Percentiles rank a stretch among this genome's conserved stretches.
Evolutionary conservation across 2,329 filamentous ascomycete genomes (phyloP).

Genomic region (Ophiostoma australiae): DNA sequence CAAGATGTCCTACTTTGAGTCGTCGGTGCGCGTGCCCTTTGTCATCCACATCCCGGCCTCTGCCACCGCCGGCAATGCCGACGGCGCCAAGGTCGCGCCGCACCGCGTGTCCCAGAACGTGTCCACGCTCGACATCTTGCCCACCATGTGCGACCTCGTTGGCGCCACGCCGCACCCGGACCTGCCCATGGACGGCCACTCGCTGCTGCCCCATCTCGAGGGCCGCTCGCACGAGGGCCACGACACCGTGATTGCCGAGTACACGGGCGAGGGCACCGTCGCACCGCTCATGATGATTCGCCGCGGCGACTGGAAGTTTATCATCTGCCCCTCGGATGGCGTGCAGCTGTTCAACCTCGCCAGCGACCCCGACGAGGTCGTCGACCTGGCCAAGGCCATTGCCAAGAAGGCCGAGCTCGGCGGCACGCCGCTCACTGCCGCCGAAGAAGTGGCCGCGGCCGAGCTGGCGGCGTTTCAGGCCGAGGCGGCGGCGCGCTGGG

Average conservation of each 20-base stretch:
- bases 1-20: conserved; percentile 96
- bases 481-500: conserved; percentile 72
- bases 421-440: conserved; percentile 35
- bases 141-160: conserved; percentile 79
- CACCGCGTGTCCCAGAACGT: conserved; percentile 78
- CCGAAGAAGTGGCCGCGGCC: conserved; percentile 44
- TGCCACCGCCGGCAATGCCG: conserved; percentile 12
- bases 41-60: conserved; percentile 70
- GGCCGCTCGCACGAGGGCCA: conserved; percentile 37
- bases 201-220: conserved; percentile 72
- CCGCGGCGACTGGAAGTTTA: conserved; percentile 83
- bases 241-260: conserved; percentile 90
- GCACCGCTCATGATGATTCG: conserved; percentile 92
- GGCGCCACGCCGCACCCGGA: conserved; percentile 63
- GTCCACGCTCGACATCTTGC: conserved; percentile 83
- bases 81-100: conserved; percentile 48
- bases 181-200: conserved; percentile 81
- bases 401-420: conserved; percentile 33
- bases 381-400: conserved; percentile 58
- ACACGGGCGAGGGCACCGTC: conserved; percentile 88
- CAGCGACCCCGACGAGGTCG: conserved; percentile 69
- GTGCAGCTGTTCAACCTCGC: conserved; percentile 79
- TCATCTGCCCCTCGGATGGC: conserved; percentile 77
- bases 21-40: conserved; percentile 82
- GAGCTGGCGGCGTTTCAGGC: conserved; percentile 62